Base-by-base conservation (phyloP, 306 rosid species). In the Prosopis cineraria region DNA sequence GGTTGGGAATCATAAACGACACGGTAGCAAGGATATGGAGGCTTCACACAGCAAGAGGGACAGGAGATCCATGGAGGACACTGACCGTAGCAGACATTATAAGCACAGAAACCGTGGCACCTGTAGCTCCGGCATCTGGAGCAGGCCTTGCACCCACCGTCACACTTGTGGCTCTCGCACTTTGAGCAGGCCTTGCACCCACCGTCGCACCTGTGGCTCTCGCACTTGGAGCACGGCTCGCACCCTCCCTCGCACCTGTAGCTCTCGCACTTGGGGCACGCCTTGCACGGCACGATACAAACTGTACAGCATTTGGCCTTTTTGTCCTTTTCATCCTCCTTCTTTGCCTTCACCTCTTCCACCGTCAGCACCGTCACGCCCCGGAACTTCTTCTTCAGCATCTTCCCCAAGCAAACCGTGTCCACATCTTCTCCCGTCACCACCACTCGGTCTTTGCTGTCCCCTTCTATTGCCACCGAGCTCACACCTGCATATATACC, bases 311-410 rank as follows among this genome's bases (percentile, higher is more conserved):
- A 6, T 10, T 27, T 11, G 48, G 62, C 9, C 45, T 56, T 56
- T 4, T 22, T n/a, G n/a, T 75, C 30, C 63, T 56, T 4, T 6
- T 25, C 19, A 0, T 10, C 33, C 59, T 53, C 60, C 60, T 53
- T 55, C 11, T 10, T 25, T 73, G 2, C 22, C 36, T 27, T 78
- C 47, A 86, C 63, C 1, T 80, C 79, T 52, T 78, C 81, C 75
- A 83, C 68, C 17, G 62, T 80, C 0, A 80, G 5, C 27, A 86
- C 58, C 1, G 10, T 75, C 40, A 78, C 72, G 9, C 14, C 0
- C 1, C 63, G n/a, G 58, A 86, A 84, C 79, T 78, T 84, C 80
- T 84, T 84, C 78, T 58, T 74, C 22, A 86, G 75, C 40, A 7
- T 7, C 48, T 68, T 72, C 0, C 36, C 75, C 79, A 84, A 29